Evolutionary conservation across 306 rosid genomes (phyloP).

Genomic region (Rubus idaeus): DNA sequence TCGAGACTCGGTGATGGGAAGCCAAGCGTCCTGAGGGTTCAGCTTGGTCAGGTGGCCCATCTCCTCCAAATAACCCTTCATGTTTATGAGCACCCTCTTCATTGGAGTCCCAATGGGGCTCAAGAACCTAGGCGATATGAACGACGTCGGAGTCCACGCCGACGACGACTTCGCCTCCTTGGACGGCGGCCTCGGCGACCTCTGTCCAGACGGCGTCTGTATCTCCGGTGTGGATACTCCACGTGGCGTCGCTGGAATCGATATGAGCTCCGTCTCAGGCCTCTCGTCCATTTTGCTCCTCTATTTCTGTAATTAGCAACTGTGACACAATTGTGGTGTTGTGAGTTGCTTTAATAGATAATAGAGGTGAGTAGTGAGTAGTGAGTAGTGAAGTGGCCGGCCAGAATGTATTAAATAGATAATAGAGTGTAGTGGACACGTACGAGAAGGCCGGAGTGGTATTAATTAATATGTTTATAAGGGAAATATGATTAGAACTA

Average conservation of each 20-base stretch:
- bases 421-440: no score
- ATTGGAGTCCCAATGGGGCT: constrained; percentile 98
- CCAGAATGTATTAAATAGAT: no score
- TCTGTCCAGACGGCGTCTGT: constrained; percentile 81
- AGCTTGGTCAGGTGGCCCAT: constrained; percentile 95
- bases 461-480: no score
- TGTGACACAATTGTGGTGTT: no score
- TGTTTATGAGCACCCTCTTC: constrained; percentile 87
- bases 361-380: no score
- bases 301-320: no score
- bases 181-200: constrained; percentile 78
- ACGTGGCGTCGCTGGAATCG: constrained; percentile 92
- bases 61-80: constrained; percentile 96
- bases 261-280: constrained; percentile 92
- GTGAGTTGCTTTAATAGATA: no score
- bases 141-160: constrained; percentile 96
- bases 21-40: constrained; percentile 99
- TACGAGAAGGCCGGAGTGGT: no score
- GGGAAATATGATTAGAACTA: no score
- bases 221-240: constrained; percentile 89
- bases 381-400: no score
- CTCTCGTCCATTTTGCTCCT: constrained; percentile 67
- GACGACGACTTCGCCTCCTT: constrained; percentile 80
- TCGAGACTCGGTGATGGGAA: constrained; percentile 97
- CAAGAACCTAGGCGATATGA: constrained; percentile 94